Evolutionary conservation across 23 red algal genomes (phyloP), one percentile per base, ranked within the genome.

Genomic region (Cyanidiococcus yangmingshanensis): DNA sequence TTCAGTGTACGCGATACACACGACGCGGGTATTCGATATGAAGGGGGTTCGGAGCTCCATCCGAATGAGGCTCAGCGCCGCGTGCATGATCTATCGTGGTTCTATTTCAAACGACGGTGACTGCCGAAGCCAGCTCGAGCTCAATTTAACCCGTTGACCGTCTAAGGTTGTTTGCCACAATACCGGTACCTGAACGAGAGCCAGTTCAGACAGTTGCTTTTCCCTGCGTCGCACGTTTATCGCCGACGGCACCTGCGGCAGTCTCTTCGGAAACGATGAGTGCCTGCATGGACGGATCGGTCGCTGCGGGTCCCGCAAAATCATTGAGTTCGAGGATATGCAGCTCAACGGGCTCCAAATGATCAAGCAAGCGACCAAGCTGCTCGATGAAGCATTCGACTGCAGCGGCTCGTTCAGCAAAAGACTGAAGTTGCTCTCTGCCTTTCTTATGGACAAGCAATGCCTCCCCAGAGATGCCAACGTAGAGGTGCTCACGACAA

Each of bases 231-330:
- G 59, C 27, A 21, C 57, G 27, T 90, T 87, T 31, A 96, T 85
- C 40, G 45, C 45, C 51, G 38, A 18, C 37, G 0, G 83, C 92
- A 35, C 82, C 74, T 16, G 24, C 39, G 38, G 34, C 84, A 24
- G 87, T 90, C 76, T 96, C 92, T 16, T 71, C 79, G 50, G 87
- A 90, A 34, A 90, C 87, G 2, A 90, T 87, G 3, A 96, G 58
- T n/a, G 87, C 92, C 33, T 85, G 63, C 18, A 96, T 84, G 38
- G 37, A 25, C 35, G 58, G 80, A 38, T 90, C 83, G 21, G 68
- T 87, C 33, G 39, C 77, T 1, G 58, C 76, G 58, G 87, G 83
- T 2, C 92, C 92, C 33, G 81, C 87, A 0, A 85, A 68, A 79
- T 87, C 86, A 18, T 26, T 16, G 38, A 96, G 80, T 45, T 88